Evolutionary conservation across 306 rosid species (phyloP).

Genomic region (Gillenia trifoliata): DNA sequence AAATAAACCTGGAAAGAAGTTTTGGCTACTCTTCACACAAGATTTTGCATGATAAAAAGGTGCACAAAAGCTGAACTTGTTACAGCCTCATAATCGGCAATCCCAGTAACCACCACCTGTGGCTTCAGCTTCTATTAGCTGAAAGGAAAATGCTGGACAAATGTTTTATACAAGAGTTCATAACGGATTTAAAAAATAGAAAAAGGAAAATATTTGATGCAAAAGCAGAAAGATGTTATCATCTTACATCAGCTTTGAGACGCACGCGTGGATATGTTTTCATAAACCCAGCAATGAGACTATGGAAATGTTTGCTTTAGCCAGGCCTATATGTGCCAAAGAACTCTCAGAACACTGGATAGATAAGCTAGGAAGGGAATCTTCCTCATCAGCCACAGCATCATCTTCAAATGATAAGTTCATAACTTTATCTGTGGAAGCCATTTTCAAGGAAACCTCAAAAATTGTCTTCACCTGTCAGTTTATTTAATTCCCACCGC

Average conservation of each 20-base stretch:
- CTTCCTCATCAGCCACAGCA: constrained; percentile 97
- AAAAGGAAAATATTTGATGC: neutral
- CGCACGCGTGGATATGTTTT: constrained; percentile 94
- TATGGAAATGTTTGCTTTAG: constrained; percentile 77
- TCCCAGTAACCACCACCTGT: constrained; percentile 92
- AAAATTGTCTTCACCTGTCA: constrained; percentile 88
- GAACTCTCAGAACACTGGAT: constrained; percentile 58
- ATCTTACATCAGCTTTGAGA: constrained; percentile 66
- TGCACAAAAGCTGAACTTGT: constrained; percentile 95
- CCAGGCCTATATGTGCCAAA: constrained; percentile 85
- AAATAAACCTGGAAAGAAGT: constrained; percentile 77
- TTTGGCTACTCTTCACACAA: constrained; percentile 23
- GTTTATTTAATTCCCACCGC: constrained; percentile 22
- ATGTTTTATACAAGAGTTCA: neutral
- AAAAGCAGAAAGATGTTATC: constrained; percentile 3
- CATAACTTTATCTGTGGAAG: constrained; percentile 84
- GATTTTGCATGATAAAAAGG: constrained; percentile 32
- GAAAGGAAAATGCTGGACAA: neutral
- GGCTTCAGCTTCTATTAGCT: constrained; percentile 88
- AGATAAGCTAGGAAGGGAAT: constrained; percentile 90
- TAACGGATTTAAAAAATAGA: neutral
- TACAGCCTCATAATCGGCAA: constrained; percentile 86
- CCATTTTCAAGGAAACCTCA: constrained; percentile 83
- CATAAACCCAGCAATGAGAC: constrained; percentile 84
- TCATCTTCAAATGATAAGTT: constrained; percentile 91